Base-by-base conservation (phyloP, 2,329 filamentous ascomycete genomes). In the Magnaporthiopsis rhizophila region DNA sequence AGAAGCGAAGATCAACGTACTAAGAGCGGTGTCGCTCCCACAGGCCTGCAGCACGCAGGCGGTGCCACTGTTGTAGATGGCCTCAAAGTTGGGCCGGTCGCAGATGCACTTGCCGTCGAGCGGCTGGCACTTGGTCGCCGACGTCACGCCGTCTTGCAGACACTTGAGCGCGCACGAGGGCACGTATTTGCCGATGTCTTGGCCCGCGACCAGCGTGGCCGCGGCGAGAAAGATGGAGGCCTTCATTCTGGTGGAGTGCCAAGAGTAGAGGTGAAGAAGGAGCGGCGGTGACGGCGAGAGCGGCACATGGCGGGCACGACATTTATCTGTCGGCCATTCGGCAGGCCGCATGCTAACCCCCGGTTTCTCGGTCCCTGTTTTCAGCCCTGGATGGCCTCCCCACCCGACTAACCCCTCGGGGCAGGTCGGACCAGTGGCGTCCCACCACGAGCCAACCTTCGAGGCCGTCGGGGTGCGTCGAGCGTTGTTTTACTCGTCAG, bases 41-140 rank as follows among this genome's bases (percentile, higher is more conserved):
- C 56, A 58, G 56, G 56, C 56, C 56, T 58, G 56, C n/a, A 58
- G 56, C 56, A 58, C 56, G 21, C 56, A 58, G n/a, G 56, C 56
- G n/a, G 8, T 24, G 15, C 56, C 56, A 9, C n/a, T 24, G 56
- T 58, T 58, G 56, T 58, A 58, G 56, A 58, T 26, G 56, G 56
- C 56, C 56, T 58, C 34, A 8, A 36, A 36, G 34, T 36, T 36
- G 3, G 34, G 56, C 4, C 36, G 36, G 36, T 38, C 34, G 34
- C 34, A 36, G 34, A 36, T 36, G 34, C 34, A 36, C 34, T 36
- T 36, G 34, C 34, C 34, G 34, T 58, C n/a, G n/a, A 12, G n/a
- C n/a, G n/a, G n/a, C 56, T 58, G n/a, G 56, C 56, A 58, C 56
- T 24, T 58, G 8, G 56, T 58, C 4, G 26, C 56, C n/a, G 56